A percentile compares a stretch with the other conserved stretches of the same genome.
Conservation (phyloP, 176 grass and related monocot genomes). For the Carex pumila region DNA sequence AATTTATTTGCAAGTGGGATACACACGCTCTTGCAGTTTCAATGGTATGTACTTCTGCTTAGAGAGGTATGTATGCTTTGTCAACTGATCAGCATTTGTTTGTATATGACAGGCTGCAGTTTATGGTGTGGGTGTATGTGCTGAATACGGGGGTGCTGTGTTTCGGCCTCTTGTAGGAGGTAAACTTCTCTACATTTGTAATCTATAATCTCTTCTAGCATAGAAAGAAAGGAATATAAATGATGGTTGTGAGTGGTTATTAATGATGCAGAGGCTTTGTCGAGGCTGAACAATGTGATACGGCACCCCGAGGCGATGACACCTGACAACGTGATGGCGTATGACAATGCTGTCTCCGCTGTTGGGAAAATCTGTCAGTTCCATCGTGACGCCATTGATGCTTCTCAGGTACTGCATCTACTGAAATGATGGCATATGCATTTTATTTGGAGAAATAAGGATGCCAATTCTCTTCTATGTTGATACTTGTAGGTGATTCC, state of each 20-base stretch:
- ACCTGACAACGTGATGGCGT: constrained; percentile 87
- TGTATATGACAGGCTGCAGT: constrained; percentile 63
- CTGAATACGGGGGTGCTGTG: constrained; percentile 77
- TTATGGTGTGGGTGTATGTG: constrained; percentile 96
- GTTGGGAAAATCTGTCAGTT: constrained; percentile 93
- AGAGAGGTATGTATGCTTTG: background rate
- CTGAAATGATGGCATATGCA: background rate
- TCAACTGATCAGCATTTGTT: background rate
- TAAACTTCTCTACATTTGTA: constrained; percentile 17
- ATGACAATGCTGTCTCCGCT: constrained; percentile 93
- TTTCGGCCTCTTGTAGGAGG: constrained; percentile 92
- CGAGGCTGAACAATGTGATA: constrained; percentile 86
- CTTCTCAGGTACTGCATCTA: constrained; percentile 50
- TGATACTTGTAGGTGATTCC: constrained; percentile 59
- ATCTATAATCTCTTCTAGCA: background rate
- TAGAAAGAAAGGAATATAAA: background rate
- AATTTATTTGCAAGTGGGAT: no score
- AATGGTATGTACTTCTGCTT: background rate
- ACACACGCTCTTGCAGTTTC: background rate
- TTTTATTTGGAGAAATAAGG: background rate
- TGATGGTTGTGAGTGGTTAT: background rate
- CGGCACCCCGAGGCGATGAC: constrained; percentile 63
- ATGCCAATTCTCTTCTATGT: constrained; percentile 6
- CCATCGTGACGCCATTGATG: constrained; percentile 78
- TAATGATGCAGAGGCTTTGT: constrained; percentile 63